Evolutionary conservation across 192 early-diverging fungal species (phyloP).

Genomic region (Entomortierella beljakovae): DNA sequence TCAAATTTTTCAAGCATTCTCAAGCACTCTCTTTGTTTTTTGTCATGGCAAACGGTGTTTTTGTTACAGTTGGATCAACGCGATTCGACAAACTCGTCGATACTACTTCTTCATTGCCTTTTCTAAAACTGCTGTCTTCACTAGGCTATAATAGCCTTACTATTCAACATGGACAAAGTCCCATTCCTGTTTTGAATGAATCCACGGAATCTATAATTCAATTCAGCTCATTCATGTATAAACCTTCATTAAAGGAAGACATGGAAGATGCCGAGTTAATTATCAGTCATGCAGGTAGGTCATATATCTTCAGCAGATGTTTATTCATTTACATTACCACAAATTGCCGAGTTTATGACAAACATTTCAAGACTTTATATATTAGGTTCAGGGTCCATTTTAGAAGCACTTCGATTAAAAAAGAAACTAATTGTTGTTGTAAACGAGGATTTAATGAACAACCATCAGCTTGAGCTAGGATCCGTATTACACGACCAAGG

Average conservation of each 20-base stretch:
- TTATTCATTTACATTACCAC: no score
- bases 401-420: conserved; percentile 79
- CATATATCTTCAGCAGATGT: background rate
- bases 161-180: conserved; percentile 76
- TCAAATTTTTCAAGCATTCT: background rate
- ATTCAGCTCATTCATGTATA: conserved; percentile 69
- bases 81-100: conserved; percentile 83
- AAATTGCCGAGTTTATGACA: no score
- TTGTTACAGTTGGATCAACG: conserved; percentile 94
- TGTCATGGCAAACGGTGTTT: conserved; percentile 51
- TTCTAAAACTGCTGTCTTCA: conserved; percentile 60
- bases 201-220: conserved; percentile 13
- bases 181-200: background rate
- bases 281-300: conserved; percentile 83
- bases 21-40: background rate
- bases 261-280: conserved; percentile 77
- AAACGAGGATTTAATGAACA: conserved; percentile 83
- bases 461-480: conserved; percentile 91
- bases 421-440: conserved; percentile 77
- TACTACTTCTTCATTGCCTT: conserved; percentile 53
- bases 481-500: conserved; percentile 66
- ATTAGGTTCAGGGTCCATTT: conserved; percentile 84
- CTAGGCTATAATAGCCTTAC: conserved; percentile 67
- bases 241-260: conserved; percentile 61
- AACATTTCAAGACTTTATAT: no score